Evolutionary conservation across 2,329 filamentous ascomycete genomes (phyloP), one percentile per base, ranked within the genome.

Genomic region (Fusarium anguioides): DNA sequence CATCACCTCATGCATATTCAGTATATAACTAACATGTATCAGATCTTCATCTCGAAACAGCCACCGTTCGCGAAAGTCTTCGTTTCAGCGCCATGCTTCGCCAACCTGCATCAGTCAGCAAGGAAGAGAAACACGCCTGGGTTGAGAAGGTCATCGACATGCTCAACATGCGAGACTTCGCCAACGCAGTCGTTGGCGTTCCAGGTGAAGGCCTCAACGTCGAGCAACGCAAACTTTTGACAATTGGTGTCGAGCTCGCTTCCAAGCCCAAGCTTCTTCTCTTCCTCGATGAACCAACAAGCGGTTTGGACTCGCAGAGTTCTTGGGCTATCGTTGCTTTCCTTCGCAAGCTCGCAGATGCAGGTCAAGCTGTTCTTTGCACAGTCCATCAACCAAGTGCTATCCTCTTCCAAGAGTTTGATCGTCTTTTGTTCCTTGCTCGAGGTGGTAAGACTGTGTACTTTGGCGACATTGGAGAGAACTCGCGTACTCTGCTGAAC

Each of bases 401-500:
- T 1, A 80, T 84, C 39, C 75, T 87, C 6, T 87, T 87, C 71
- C 79, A 83, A 59, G 77, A 81, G 40, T 86, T 91, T 51, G 89
- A 91, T 62, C 83, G 84, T 2, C 78, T 91, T 3, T 78, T 91
- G 1, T 88, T 91, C 76, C 81, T 91, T 5, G 87, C 87, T 10
- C 83, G 81, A 55, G 89, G 89, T 35, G 89, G 89, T 2, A 87
- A 83, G 72, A 91, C 88, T 0, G 87, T 91, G 1, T 92, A 92
- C 72, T 91, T 91, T 75, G 89, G 89, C 9, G 82, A 90, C 4
- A 87, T 91, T 37, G 89, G 89, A 1, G 71, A 84, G 1, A 84
- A 88, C 65, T 89, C 87, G 0, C 78, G 78, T 5, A 86, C 80
- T 0, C 76, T 91, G 47, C 81, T 87, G 2, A 78, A 81, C 37